Conservation (phyloP, 257 asterid species). For the Coffea eugenioides region DNA sequence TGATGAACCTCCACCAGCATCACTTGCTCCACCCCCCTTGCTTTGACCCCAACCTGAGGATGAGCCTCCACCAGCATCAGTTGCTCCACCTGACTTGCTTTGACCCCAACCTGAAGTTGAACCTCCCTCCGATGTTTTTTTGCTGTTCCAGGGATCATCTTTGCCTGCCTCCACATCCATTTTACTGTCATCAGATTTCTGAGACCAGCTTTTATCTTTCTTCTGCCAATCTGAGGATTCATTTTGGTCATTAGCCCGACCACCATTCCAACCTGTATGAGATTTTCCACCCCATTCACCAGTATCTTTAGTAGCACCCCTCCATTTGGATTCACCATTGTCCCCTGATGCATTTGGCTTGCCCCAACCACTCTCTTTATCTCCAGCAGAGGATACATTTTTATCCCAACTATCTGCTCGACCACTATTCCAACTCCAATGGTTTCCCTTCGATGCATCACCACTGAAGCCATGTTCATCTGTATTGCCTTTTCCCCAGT, state of each 20-base stretch:
- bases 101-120: slow-evolving; percentile 73
- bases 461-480: slow-evolving; percentile 24
- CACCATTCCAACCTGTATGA: neutral
- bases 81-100: slow-evolving; percentile 49
- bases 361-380: slow-evolving; percentile 32
- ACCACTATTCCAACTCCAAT: slow-evolving; percentile 22
- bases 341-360: slow-evolving; percentile 19
- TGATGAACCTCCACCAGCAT: slow-evolving; percentile 46
- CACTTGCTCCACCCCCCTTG: slow-evolving; percentile 47
- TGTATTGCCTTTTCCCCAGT: slow-evolving; percentile 38
- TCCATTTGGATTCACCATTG: slow-evolving; percentile 22
- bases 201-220: slow-evolving; percentile 24
- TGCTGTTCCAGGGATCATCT: slow-evolving; percentile 25
- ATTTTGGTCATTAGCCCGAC: neutral
- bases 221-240: slow-evolving; percentile 22
- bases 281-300: slow-evolving; percentile 20
- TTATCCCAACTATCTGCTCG: slow-evolving; percentile 26
- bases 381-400: neutral
- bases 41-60: slow-evolving; percentile 73
- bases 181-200: slow-evolving; percentile 3
- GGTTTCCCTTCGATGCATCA: slow-evolving; percentile 22
- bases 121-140: slow-evolving; percentile 34
- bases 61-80: slow-evolving; percentile 36
- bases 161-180: slow-evolving; percentile 8
- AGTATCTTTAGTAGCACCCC: slow-evolving; percentile 25